phyloP scores from a whole-genome alignment of 768 basidiomycete genomes.

The Rhizopogon salebrosus region DNA sequence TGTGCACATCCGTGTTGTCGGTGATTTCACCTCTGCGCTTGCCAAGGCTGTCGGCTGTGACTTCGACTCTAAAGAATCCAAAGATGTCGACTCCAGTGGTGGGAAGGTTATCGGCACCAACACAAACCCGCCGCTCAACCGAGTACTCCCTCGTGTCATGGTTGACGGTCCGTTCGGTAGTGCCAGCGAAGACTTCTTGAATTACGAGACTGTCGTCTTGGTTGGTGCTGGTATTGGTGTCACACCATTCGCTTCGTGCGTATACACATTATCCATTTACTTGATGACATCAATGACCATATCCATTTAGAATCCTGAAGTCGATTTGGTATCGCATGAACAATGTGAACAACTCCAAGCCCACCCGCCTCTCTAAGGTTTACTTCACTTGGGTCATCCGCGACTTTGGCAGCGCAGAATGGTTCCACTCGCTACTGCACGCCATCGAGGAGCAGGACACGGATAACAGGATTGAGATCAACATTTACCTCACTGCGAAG shows the following conservation, averaged over 20 bases:
- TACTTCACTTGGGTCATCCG: conserved; percentile 97
- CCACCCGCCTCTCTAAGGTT: conserved; percentile 83
- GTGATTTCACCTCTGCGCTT: conserved; percentile 84
- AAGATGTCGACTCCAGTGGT: conserved; percentile 38
- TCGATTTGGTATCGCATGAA: conserved; percentile 97
- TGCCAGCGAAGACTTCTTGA: conserved; percentile 87
- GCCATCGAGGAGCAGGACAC: conserved; percentile 93
- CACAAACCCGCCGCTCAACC: conserved; percentile 56
- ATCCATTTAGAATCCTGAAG: conserved; percentile 62
- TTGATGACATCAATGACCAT: conserved; percentile 1
- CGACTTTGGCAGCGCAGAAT: conserved; percentile 84
- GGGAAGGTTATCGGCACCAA: conserved; percentile 59
- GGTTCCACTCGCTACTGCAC: conserved; percentile 91
- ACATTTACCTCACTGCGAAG: conserved; percentile 88
- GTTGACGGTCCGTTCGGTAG: conserved; percentile 94
- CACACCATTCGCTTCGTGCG: conserved; percentile 93
- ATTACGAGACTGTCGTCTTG: conserved; percentile 83
- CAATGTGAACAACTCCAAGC: conserved; percentile 66
- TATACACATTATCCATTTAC: conserved; percentile 2
- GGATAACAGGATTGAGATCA: conserved; percentile 84
- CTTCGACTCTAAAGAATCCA: conserved; percentile 52
- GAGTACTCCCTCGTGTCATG: conserved; percentile 86
- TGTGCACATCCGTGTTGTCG: conserved; percentile 88
- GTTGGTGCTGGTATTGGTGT: conserved; percentile 96
- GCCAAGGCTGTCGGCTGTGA: conserved; percentile 82